Evolutionary conservation across 2,329 filamentous ascomycete species (phyloP), one percentile per base, ranked within the genome.

Genomic region (Pseudonectria buxi): DNA sequence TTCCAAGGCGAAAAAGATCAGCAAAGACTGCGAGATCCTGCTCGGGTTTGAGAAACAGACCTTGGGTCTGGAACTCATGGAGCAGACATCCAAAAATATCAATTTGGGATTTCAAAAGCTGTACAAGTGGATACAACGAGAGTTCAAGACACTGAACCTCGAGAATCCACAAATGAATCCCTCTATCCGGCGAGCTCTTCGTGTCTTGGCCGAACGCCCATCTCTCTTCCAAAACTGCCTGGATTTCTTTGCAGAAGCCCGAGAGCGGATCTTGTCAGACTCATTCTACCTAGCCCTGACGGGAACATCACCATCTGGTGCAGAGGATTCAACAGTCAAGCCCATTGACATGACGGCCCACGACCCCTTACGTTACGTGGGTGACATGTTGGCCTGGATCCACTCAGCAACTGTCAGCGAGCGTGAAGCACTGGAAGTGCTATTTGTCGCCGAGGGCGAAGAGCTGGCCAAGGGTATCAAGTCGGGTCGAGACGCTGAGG

Each of bases 331-430:
- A 15, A 73, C 74, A 3, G 69, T 83, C 25, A 95, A 96, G 55
- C 90, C 92, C 0, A 98, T 98, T 45, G 90, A 98, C 56, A 77
- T 96, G 50, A 83, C 82, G 10, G 90, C 92, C 1, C 90, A 96
- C 56, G 92, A 98, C 54, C 82, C 87, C 1, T 65, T 96, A 16
- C 79, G 92, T 14, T 96, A 96, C 58, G 80, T 94, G 3, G 88
- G 92, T 35, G 92, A 98, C 56, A 98, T 98, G 89, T 73, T 98
- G 11, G 92, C 92, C 5, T 98, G 92, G 92, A 80, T 84, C 6
- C 92, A 98, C 58, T 95, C 92, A 1, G 85, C 89, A 3, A 83
- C 90, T 0, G 92, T 98, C 1, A 94, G 90, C 24, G 92, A 98
- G 60, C 77, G 86, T 34, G 92, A 98, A 61, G 88, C 89, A 0